phyloP scores from a whole-genome alignment of 306 rosid genomes.

The Astragalus membranaceus region DNA sequence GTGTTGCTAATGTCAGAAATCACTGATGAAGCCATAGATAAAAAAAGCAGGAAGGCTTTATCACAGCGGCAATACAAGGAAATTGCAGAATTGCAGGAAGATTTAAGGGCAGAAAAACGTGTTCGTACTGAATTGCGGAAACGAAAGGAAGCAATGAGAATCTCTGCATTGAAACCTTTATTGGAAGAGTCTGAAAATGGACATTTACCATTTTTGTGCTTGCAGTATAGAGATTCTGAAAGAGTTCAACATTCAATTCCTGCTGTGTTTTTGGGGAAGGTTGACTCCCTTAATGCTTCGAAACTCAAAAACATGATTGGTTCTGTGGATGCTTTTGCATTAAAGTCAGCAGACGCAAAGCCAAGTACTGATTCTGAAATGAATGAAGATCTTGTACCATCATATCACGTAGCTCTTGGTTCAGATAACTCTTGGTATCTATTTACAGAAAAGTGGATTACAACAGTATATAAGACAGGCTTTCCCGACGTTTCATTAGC shows the following conservation, averaged over 20 bases:
- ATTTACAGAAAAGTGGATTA: slow-evolving; percentile 86
- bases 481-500: slow-evolving; percentile 73
- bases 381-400: slow-evolving; percentile 37
- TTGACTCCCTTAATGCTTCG: slow-evolving; percentile 45
- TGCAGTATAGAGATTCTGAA: slow-evolving; percentile 86
- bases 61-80: slow-evolving; percentile 62
- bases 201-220: slow-evolving; percentile 71
- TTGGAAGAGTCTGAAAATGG: slow-evolving; percentile 56
- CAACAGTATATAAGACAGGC: slow-evolving; percentile 69
- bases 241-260: slow-evolving; percentile 82
- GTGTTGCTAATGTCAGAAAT: slow-evolving; percentile 54
- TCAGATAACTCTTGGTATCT: slow-evolving; percentile 94
- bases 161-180: slow-evolving; percentile 61
- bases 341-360: slow-evolving; percentile 30
- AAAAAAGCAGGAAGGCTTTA: slow-evolving; percentile 64
- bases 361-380: slow-evolving; percentile 28
- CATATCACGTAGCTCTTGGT: slow-evolving; percentile 89
- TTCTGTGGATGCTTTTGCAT: slow-evolving; percentile 45
- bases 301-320: slow-evolving; percentile 51
- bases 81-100: slow-evolving; percentile 76
- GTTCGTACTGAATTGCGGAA: slow-evolving; percentile 58
- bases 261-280: slow-evolving; percentile 74
- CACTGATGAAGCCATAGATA: slow-evolving; percentile 80
- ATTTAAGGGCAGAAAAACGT: slow-evolving; percentile 72
- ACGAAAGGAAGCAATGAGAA: slow-evolving; percentile 63